Conservation (phyloP, 495 filamentous ascomycete species). For the Tuber aestivum region DNA sequence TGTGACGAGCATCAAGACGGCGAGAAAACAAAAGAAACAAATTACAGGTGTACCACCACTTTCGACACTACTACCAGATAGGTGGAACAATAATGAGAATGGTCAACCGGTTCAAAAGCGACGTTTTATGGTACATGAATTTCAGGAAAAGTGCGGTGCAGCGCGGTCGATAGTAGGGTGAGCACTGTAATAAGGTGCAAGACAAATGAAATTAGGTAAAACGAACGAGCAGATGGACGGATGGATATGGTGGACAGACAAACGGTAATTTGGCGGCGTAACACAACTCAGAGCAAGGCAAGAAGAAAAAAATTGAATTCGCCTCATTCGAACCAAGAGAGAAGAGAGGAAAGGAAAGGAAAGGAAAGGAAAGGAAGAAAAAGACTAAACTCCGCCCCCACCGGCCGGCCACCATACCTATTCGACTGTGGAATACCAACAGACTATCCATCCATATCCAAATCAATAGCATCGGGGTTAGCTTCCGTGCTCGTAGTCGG, state of each 20-base stretch:
- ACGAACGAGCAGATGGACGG: not conserved
- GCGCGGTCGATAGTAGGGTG: not conserved
- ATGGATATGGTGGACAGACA: not conserved
- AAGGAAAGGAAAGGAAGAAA: constrained; percentile 13
- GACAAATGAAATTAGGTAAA: constrained; percentile 4
- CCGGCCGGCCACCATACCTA: constrained; percentile 4
- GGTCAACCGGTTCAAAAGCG: not conserved
- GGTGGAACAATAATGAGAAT: not conserved
- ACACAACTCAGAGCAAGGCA: not conserved
- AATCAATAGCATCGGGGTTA: constrained; percentile 86
- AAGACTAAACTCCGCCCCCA: constrained; percentile 8
- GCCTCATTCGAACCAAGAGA: not conserved
- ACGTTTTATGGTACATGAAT: constrained; percentile 1
- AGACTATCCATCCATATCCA: constrained; percentile 53
- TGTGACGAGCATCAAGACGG: not conserved
- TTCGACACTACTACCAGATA: not conserved
- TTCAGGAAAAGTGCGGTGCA: not conserved
- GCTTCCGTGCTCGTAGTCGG: constrained; percentile 46
- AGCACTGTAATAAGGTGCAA: not conserved
- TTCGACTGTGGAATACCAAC: constrained; percentile 12
- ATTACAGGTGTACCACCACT: not conserved
- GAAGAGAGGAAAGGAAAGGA: not conserved
- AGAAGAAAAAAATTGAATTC: not conserved
- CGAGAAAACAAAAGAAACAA: not conserved
- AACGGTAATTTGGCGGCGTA: not conserved